Evolutionary conservation across 1,139 yeast genomes (phyloP), one percentile per base, ranked within the genome.

Genomic region (Geotrichum phurueaensis): DNA sequence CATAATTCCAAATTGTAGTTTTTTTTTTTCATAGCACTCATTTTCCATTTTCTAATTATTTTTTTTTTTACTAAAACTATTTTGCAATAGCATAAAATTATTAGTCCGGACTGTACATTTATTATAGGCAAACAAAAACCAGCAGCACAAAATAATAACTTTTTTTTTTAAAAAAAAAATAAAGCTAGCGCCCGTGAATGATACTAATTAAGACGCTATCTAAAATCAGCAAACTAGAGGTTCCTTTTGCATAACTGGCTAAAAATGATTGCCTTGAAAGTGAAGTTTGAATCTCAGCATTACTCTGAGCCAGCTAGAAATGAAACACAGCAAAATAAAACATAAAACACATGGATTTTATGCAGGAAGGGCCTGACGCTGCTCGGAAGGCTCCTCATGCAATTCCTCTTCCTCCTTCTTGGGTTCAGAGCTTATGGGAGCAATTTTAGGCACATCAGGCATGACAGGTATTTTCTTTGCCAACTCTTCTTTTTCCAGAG

Each of bases 401-500:
- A 39, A n/a, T 5, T 53, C 56, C 36, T 43, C 36, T 39, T 39
- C 13, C 12, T 53, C 50, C 9, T 39, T 27, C 22, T 53, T 43
- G 22, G 18, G 25, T 15, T 39, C 22, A 3, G 12, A 23, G 7
- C 23, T 31, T 12, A 25, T 2, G 13, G 43, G 22, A 43, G 50
- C 9, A 1, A 53, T 36, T 15, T 22, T 54, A 12, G 61, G 60
- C 9, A 45, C 60, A 22, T 53, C 51, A 3, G 61, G 61, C 60
- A 61, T 61, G 5, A 5, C 48, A 20, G 69, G 68, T 15, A 70
- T 60, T 51, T 64, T 64, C 56, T 64, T 62, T 54, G 63, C 64
- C 53, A 55, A 60, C 58, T 66, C 80, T 73, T 82, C 85, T 48
- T 69, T 65, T 65, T 84, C 84, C 67, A 86, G 65, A 18, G 73